Evolutionary conservation across 2,329 filamentous ascomycete species (phyloP), one percentile per base, ranked within the genome.

Genomic region (Gaeumannomyces tritici): DNA sequence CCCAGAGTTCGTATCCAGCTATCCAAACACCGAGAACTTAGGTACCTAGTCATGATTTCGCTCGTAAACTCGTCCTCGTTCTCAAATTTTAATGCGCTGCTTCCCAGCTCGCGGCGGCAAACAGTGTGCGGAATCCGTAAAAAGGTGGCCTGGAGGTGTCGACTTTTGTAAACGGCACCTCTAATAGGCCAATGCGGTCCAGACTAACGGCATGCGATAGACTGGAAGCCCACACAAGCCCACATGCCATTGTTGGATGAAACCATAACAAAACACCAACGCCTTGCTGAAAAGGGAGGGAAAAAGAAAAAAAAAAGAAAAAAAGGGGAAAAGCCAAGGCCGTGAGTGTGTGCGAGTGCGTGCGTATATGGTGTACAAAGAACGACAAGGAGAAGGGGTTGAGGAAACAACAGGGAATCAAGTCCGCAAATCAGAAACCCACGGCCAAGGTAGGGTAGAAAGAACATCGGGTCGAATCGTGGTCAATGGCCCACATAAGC

Each of bases 261-360:
- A 6, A n/a, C 4, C 42, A 3, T 8, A 51, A 51, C 24, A 7
- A 51, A 60, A 47, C 58, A 26, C 59, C 33, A 62, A 62, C 59
- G 60, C 62, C 62, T 47, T 63, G 61, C 54, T 64, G n/a, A n/a
- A 57, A 62, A 57, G 8, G 29, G 29, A 29, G 29, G 29, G 29
- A 15, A 35, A 35, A 33, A 33, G 8, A 33, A 8, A 59, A 61
- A 64, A 63, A 59, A 18, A 59, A 31, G 60, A 65, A 47, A 11
- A 54, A 28, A 15, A 51, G 57, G n/a, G 13, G 28, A 59, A 47
- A 59, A 24, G n/a, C 42, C 51, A 54, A 27, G 56, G 59, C 31
- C 21, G n/a, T n/a, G n/a, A n/a, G n/a, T n/a, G n/a, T n/a, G n/a
- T n/a, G n/a, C n/a, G n/a, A 18, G 27, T 21, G 27, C 11, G 12